Evolutionary conservation across 176 grass and related monocot species (phyloP).

Genomic region (Alopecurus myosuroides): DNA sequence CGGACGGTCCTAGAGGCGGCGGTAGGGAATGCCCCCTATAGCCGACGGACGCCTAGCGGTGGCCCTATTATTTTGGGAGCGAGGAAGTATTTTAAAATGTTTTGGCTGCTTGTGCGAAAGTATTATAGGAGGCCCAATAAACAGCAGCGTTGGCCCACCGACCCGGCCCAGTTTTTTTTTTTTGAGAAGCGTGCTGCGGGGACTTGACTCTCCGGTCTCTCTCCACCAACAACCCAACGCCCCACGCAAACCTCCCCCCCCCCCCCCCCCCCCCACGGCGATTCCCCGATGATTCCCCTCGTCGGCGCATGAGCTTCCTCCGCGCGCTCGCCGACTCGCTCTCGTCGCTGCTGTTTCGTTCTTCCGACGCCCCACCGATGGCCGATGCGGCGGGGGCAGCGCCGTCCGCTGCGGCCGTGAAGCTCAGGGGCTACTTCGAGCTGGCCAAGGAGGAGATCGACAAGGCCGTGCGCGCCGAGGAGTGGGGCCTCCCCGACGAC

Average conservation of each 20-base stretch:
- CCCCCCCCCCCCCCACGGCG: not conserved
- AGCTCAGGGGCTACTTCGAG: slow-evolving; percentile 94
- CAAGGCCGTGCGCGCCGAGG: slow-evolving; percentile 89
- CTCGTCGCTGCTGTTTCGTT: slow-evolving; percentile 21
- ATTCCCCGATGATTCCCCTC: not conserved
- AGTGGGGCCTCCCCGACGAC: slow-evolving; percentile 74
- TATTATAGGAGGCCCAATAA: not conserved
- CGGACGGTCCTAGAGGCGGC: no score
- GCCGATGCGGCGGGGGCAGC: slow-evolving; percentile 15
- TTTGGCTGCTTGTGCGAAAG: no score
- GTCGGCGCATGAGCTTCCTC: slow-evolving; percentile 57
- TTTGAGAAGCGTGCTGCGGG: not conserved
- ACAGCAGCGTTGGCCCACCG: not conserved
- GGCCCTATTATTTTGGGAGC: no score
- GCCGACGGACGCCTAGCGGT: no score
- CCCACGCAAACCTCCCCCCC: slow-evolving; percentile 16
- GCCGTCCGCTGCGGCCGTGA: slow-evolving; percentile 37
- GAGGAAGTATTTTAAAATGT: no score
- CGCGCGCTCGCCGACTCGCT: slow-evolving; percentile 46
- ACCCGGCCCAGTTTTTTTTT: not conserved
- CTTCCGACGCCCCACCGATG: slow-evolving; percentile 5
- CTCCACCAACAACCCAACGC: not conserved
- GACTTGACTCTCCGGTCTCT: not conserved
- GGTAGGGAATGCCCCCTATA: no score
- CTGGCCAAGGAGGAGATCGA: slow-evolving; percentile 97